Base-by-base conservation (phyloP, 1,284 basidiomycete species). In the Moesziomyces aphidis region DNA sequence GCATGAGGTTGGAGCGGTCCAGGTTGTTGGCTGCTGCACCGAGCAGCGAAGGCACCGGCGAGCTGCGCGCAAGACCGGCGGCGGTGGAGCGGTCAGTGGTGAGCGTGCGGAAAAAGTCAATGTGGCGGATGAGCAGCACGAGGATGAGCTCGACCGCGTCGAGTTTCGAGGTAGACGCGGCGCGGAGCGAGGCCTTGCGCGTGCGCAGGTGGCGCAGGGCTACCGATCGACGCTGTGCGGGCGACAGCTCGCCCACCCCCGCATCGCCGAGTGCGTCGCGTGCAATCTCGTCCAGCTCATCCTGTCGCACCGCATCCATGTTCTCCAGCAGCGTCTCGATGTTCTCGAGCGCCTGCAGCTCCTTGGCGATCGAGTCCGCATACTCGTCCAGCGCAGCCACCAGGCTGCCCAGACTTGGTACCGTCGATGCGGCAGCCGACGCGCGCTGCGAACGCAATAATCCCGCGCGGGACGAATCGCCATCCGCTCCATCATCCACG, bases 91-190 rank as follows among this genome's bases (percentile, higher is more conserved):
- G 39, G 51, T 68, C 56, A 31, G 47, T 53, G 57, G 59, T 43
- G 55, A 84, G 46, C 74, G 79, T 26, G 82, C 86, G 85, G 82
- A 86, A 88, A 77, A 86, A 86, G 21, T 90, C 88, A 43, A 95
- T 83, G 83, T 97, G 95, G 36, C 94, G 88, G 91, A 93, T 95
- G 13, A 94, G 87, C 26, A 97, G 87, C 7, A 97, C 87, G 8
- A 97, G 87, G 8, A 93, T 85, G 87, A 95, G 92, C 85, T 97
- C 94, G 51, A 91, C 86, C 50, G 91, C 90, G 72, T 90, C 93
- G 91, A 86, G 61, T 86, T 87, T 77, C 87, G 88, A 71, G 36
- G 74, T 73, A 3, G 89, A 88, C 13, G 88, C 87, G 31, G 86
- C 84, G 54, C 86, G 87, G 6, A 88, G 86, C 23, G 83, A 80